Evolutionary conservation across 1,284 basidiomycete genomes (phyloP), one percentile per base, ranked within the genome.

Genomic region (Sphagnurus paluster): DNA sequence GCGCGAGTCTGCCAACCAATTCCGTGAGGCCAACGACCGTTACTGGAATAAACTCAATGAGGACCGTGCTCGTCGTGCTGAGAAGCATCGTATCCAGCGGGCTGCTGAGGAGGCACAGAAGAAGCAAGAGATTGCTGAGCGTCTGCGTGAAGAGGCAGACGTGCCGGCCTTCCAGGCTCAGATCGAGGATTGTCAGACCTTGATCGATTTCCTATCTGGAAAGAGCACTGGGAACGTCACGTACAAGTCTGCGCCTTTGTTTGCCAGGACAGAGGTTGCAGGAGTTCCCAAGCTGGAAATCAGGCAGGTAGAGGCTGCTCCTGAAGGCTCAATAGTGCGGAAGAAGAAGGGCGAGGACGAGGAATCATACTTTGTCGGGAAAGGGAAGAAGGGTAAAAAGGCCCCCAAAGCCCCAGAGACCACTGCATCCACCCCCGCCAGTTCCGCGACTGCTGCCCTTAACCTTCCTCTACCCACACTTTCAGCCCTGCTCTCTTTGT

Each of bases 171-270:
- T 84, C 75, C 90, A 93, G 60, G 78, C 85, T 49, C 85, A 98
- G 68, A 95, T 99, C 59, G 94, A 99, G 71, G 97, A 99, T 68
- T 98, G 94, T 71, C 87, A 93, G 61, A 95, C 90, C 5, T 81
- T 97, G 53, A 90, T 99, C 66, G 90, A 93, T 65, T 89, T 82
- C 68, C 90, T 99, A 69, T 84, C 80, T 29, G 90, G 88, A 36
- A 89, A 87, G 68, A 72, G 74, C 48, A 75, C 75, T 24, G 75
- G 82, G 39, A 79, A 77, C 58, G 72, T 76, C 48, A 73, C 75
- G 6, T 69, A 72, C 43, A 73, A 80, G 32, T 70, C 75, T 35
- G 59, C 69, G 14, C 64, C 74, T 42, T 59, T 68, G 16, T 56
- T 68, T 23, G 49, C 64, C 6, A 74, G 69, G 57, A 60, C 68